Conservation (phyloP, 805 yeast species). For the Tetrapisispora taiwanensis region DNA sequence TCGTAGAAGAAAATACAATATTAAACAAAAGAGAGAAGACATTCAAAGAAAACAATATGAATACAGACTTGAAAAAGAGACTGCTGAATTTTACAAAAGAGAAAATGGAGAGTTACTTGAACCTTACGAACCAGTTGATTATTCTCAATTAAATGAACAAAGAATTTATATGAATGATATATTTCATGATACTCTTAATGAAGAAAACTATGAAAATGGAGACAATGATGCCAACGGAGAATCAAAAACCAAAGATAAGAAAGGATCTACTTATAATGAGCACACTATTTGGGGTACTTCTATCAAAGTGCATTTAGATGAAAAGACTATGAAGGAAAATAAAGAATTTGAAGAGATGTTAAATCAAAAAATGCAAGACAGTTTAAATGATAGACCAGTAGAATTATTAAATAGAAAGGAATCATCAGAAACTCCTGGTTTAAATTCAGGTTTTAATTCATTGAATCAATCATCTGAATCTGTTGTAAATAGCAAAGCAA, state of each 20-base stretch:
- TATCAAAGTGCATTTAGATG: conserved; percentile 24
- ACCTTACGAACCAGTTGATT: background rate
- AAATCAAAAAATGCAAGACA: conserved; percentile 40
- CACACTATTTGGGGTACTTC: conserved; percentile 74
- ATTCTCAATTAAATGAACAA: background rate
- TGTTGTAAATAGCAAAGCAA: conserved; percentile 6
- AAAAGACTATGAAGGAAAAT: conserved; percentile 33
- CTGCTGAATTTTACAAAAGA: conserved; percentile 46
- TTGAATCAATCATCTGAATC: background rate
- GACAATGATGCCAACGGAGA: background rate
- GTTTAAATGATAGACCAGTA: conserved; percentile 1
- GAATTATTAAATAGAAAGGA: background rate
- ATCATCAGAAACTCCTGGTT: background rate
- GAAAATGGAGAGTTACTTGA: conserved; percentile 39
- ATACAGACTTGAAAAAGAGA: conserved; percentile 46
- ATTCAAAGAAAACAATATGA: conserved; percentile 47
- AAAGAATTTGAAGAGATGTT: conserved; percentile 43
- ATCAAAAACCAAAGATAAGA: background rate
- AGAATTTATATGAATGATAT: background rate
- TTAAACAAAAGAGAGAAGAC: conserved; percentile 51
- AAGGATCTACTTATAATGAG: conserved; percentile 22
- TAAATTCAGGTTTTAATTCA: background rate
- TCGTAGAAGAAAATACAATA: conserved; percentile 41
- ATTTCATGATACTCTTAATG: background rate
- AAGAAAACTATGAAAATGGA: background rate